Evolutionary conservation across 768 basidiomycete genomes (phyloP), one percentile per base, ranked within the genome.

Genomic region (Pseudohyphozyma bogoriensis): DNA sequence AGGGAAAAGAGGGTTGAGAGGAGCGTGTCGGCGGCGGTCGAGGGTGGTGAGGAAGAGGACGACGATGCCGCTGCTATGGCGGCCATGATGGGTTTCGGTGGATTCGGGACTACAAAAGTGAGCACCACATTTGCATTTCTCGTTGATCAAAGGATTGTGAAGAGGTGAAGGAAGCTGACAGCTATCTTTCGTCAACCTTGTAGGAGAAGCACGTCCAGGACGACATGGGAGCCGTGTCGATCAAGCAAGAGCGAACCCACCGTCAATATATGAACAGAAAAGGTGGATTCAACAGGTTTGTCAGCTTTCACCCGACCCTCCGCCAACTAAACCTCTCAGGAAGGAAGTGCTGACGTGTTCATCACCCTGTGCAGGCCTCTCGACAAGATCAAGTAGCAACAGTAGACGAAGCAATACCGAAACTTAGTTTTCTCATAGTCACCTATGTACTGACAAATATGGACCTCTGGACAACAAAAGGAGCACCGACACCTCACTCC

Each of bases 261-360:
- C 50, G 70, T 65, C 93, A 96, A 74, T 99, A 99, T 74, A 99
- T 99, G 93, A 96, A 95, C 73, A 81, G n/a, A n/a, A n/a, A n/a
- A n/a, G 79, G 89, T 65, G 87, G 87, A 54, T 87, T 89, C 78
- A 87, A 89, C 77, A 82, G 86, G 83, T 83, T 32, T 51, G 77
- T 22, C 5, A 26, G 7, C 47, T 7, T 16, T 2, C 4, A 31
- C 24, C 47, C 18, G 47, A 49, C 47, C n/a, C n/a, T n/a, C n/a
- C n/a, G n/a, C n/a, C n/a, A 22, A 7, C 9, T 47, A 7, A 13
- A 22, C 8, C 46, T 26, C 47, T 16, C 26, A n/a, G n/a, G n/a
- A n/a, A n/a, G n/a, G n/a, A n/a, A n/a, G n/a, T n/a, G n/a, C n/a
- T n/a, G n/a, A n/a, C n/a, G n/a, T n/a, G n/a, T n/a, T n/a, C n/a